These are phyloP conservation scores for Nemania serpens DNA, from an alignment of 2,329 filamentous ascomycete species.

Conservation along the genomic window DNA sequence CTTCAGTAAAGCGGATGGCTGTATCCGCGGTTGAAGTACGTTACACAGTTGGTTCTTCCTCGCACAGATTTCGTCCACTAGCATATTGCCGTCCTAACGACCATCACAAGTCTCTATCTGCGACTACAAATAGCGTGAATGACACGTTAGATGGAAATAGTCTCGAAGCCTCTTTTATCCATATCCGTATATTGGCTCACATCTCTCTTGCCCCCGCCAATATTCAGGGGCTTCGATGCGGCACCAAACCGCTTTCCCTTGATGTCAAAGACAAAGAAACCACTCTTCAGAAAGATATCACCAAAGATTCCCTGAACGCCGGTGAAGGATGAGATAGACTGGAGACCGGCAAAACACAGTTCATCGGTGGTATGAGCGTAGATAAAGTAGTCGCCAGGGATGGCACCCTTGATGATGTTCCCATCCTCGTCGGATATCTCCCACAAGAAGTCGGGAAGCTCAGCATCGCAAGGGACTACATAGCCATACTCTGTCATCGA, in stretches of 20 bases:
- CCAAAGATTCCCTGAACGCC: slow-evolving; percentile 72
- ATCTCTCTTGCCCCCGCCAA: slow-evolving; percentile 27
- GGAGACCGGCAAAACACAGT: slow-evolving; percentile 77
- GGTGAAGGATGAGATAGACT: slow-evolving; percentile 53
- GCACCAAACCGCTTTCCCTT: slow-evolving; percentile 51
- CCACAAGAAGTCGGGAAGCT: slow-evolving; percentile 62
- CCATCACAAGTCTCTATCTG: neutral
- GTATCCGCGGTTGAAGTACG: neutral
- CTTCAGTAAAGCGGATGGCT: neutral
- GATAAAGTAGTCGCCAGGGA: slow-evolving; percentile 60
- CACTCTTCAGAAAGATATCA: slow-evolving; percentile 77
- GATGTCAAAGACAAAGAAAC: slow-evolving; percentile 74
- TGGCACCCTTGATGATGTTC: slow-evolving; percentile 52
- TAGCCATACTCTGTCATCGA: slow-evolving; percentile 54
- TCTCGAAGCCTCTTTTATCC: slow-evolving; percentile 1
- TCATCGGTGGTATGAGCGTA: slow-evolving; percentile 57
- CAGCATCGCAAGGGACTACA: slow-evolving; percentile 60
- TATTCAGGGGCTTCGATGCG: slow-evolving; percentile 47
- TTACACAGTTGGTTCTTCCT: neutral
- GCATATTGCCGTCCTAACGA: neutral
- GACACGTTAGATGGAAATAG: slow-evolving; percentile 16
- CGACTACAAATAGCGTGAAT: neutral
- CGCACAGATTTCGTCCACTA: neutral
- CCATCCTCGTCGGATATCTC: slow-evolving; percentile 52
- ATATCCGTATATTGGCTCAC: neutral